These are phyloP conservation scores for Globisporangium irregulare DNA, from an alignment of 352 stramenopile genomes.

Conservation along the genomic window DNA sequence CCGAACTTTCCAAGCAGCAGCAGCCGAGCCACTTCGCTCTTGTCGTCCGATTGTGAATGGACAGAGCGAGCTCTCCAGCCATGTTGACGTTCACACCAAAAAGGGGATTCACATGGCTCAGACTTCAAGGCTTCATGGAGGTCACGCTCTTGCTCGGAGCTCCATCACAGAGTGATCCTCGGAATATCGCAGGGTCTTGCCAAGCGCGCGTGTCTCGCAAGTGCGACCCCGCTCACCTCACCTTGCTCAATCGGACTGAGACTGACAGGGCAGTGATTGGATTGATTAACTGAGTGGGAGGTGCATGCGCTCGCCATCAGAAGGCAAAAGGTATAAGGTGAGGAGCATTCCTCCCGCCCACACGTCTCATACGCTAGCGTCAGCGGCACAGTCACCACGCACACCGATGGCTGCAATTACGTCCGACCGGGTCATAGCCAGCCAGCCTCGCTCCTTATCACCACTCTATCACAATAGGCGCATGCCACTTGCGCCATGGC, in stretches of 20 bases:
- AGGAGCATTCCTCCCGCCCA: neutral
- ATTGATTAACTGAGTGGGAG: neutral
- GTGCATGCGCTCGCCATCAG: neutral
- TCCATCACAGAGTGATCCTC: neutral
- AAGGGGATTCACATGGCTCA: neutral
- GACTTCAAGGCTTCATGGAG: neutral
- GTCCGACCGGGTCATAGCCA: neutral
- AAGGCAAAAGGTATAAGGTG: neutral
- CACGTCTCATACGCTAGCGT: neutral
- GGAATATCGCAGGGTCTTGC: neutral
- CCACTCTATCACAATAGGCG: neutral
- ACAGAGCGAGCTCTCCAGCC: neutral
- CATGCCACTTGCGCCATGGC: neutral
- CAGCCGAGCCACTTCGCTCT: conserved; percentile 3
- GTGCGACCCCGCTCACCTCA: neutral
- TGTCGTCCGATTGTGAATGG: neutral
- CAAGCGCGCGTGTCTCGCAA: neutral
- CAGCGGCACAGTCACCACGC: neutral
- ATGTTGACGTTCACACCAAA: neutral
- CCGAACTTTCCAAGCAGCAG: conserved; percentile 6
- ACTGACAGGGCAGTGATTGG: neutral
- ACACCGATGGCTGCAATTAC: neutral
- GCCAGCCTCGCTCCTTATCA: no score
- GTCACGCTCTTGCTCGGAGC: neutral
- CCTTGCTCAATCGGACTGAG: neutral